A percentile compares a stretch with the other conserved stretches of the same genome.
Conservation (phyloP, 2,329 filamentous ascomycete species). For the Fusarium multiceps region DNA sequence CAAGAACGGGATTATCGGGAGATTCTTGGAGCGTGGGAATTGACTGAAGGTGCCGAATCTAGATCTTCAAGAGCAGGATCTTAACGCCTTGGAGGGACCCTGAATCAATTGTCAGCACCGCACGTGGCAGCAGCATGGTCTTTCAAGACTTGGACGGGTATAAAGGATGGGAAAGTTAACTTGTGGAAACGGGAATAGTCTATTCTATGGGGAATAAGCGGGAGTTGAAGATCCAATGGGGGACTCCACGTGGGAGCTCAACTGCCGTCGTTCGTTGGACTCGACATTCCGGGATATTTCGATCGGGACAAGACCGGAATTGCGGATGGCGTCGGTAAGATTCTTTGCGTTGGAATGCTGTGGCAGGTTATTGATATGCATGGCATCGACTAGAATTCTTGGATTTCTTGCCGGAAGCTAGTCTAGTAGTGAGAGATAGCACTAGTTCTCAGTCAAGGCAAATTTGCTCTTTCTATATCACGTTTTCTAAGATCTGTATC, state of each 20-base stretch:
- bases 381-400: background rate
- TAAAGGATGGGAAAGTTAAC: slow-evolving; percentile 7
- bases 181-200: slow-evolving; percentile 1
- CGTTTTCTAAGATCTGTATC: background rate
- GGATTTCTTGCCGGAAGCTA: background rate
- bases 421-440: no score
- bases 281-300: slow-evolving; percentile 7
- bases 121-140: slow-evolving; percentile 25
- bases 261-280: slow-evolving; percentile 28
- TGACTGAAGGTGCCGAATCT: slow-evolving; percentile 4
- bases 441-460: background rate
- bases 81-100: background rate
- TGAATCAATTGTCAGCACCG: background rate
- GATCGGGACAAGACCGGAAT: slow-evolving; percentile 5
- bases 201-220: slow-evolving; percentile 21
- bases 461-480: background rate
- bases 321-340: background rate
- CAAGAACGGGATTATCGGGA: slow-evolving; percentile 14
- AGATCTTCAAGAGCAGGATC: background rate
- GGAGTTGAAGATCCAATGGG: slow-evolving; percentile 38
- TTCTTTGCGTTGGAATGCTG: background rate
- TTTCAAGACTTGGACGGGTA: slow-evolving; percentile 1
- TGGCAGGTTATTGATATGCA: background rate
- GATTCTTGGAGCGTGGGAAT: background rate
- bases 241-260: slow-evolving; percentile 40